Base-by-base conservation (phyloP, 1,139 yeast genomes). In the Kodamaea sp. region DNA sequence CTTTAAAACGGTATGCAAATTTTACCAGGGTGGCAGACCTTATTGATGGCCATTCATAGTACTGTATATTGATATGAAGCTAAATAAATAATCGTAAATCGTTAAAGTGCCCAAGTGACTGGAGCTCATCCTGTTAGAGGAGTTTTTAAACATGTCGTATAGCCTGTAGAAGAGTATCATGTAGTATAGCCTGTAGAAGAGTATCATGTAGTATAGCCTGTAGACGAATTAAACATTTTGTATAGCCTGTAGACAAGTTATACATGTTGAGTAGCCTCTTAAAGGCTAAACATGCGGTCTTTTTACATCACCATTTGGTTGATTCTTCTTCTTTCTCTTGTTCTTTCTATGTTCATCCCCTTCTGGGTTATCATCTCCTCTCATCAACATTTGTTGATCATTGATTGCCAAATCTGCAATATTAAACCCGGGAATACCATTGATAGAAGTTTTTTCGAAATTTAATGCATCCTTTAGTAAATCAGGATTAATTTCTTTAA, bases 341-440 rank as follows among this genome's bases (percentile, higher is more conserved):
- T 58, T 62, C 27, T 56, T 52, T 30, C 58, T 63, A 37, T 46
- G 43, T 27, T 69, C 75, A 34, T 68, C 75, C 38, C 53, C 59
- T 24, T 66, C 72, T 7, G 60, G 56, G 47, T 62, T 59, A 41
- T 70, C 76, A 36, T 70, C 76, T 7, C 73, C 65, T 44, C 75
- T 57, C 65, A 66, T 67, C 36, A 68, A 52, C 24, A 67, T 62
- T 39, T 66, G 71, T 47, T 70, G 70, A 44, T 76, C 83, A 43
- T 75, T 75, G 37, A 83, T 76, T 4, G 85, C 95, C 53, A 86
- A 69, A 47, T 81, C 78, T 2, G 79, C 68, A 6, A 83, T 68
- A 50, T 84, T 86, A 57, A 86, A 85, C 1, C 94, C 95, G 0
- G 92, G 89, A 22, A 87, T 76, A 1, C 95, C 95, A 38, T 78